Evolutionary conservation across 257 asterid species (phyloP).

Genomic region (Nicotiana otophora): DNA sequence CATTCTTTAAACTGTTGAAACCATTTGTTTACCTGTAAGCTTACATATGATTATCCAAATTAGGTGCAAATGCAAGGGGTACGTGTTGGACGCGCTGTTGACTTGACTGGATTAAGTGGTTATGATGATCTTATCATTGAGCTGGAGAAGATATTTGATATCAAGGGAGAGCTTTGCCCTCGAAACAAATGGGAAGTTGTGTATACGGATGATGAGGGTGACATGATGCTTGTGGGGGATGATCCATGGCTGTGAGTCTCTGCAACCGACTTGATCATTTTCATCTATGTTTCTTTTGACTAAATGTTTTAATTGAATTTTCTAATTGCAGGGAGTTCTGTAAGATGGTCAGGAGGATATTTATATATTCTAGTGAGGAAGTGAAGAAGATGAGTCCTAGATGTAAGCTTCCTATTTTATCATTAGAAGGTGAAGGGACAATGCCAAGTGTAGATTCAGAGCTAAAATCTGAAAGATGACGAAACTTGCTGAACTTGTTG

Average conservation of each 20-base stretch:
- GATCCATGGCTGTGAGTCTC: constrained; percentile 74
- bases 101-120: constrained; percentile 49
- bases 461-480: constrained; percentile 34
- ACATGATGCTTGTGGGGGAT: constrained; percentile 84
- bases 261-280: neutral
- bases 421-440: constrained; percentile 38
- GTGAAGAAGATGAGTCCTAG: constrained; percentile 67
- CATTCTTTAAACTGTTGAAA: neutral
- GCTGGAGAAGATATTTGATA: constrained; percentile 58
- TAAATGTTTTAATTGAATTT: neutral
- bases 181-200: constrained; percentile 66
- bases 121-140: constrained; percentile 56
- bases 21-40: neutral
- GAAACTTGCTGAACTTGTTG: constrained; percentile 11
- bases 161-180: constrained; percentile 63
- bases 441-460: constrained; percentile 42
- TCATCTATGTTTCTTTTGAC: neutral
- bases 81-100: constrained; percentile 78
- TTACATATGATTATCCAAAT: neutral
- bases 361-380: constrained; percentile 62
- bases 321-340: constrained; percentile 59
- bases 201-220: constrained; percentile 71
- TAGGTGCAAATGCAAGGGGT: constrained; percentile 89
- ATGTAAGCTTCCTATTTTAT: constrained; percentile 41
- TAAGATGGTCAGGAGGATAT: constrained; percentile 57